Conservation (phyloP, 2,329 filamentous ascomycete genomes). For the Fusarium sp. region DNA sequence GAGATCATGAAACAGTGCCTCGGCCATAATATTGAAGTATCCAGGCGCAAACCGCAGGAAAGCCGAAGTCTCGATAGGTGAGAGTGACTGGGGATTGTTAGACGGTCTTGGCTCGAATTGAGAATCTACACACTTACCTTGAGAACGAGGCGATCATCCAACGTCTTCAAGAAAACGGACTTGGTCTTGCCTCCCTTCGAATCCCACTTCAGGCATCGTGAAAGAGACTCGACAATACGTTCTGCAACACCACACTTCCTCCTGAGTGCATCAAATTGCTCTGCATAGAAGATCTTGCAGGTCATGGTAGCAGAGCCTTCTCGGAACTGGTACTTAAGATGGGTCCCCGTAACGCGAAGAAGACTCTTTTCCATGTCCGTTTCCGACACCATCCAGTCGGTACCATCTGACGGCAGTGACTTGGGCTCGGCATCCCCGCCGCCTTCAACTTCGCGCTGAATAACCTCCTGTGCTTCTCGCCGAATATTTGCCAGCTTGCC, state of each 20-base stretch:
- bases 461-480: conserved; percentile 56
- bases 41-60: conserved; percentile 96
- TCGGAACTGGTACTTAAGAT: conserved; percentile 94
- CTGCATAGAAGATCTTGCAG: conserved; percentile 98
- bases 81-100: conserved; percentile 71
- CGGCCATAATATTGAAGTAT: conserved; percentile 97
- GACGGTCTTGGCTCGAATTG: background rate
- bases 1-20: conserved; percentile 93
- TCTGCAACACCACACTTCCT: conserved; percentile 93
- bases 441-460: conserved; percentile 50
- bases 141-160: conserved; percentile 92
- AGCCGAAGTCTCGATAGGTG: conserved; percentile 89
- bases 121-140: conserved; percentile 60
- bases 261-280: conserved; percentile 94
- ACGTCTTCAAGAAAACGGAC: conserved; percentile 94
- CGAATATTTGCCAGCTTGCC: conserved; percentile 78
- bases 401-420: conserved; percentile 49
- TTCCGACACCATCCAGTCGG: conserved; percentile 62
- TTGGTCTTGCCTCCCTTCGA: conserved; percentile 98
- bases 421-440: conserved; percentile 43
- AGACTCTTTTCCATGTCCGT: conserved; percentile 86
- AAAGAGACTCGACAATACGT: conserved; percentile 93
- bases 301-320: conserved; percentile 95
- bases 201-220: conserved; percentile 96
- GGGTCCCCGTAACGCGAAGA: conserved; percentile 84